Evolutionary conservation across 106 monocot species (phyloP), one percentile per base, ranked within the genome.

Genomic region (Ottelia alismoides): DNA sequence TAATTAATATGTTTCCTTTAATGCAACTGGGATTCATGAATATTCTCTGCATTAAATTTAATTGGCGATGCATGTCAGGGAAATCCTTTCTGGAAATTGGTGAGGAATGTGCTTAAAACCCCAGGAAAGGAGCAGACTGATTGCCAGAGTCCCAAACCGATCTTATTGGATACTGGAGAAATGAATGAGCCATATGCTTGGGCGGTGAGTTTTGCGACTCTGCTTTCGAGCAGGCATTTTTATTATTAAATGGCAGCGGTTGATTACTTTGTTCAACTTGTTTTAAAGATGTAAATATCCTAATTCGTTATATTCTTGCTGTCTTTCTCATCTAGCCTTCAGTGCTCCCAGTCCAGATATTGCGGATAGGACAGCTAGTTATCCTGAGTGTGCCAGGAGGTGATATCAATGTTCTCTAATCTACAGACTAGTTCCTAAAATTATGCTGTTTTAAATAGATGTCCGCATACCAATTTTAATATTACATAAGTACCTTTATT

Each of bases 371-470:
- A 3, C 87, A 93, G 53, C 57, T 93, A 44, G 75, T 88, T 58
- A 78, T 93, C 53, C 80, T 93, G 17, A 66, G 76, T 70, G 87
- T 93, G 53, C 93, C 93, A 52, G 77, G 87, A 83, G 93, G 93
- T 88, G n/a, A n/a, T n/a, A n/a, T n/a, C n/a, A n/a, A n/a, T n/a
- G n/a, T n/a, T n/a, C n/a, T n/a, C n/a, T n/a, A n/a, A n/a, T n/a
- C n/a, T n/a, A n/a, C n/a, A n/a, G n/a, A n/a, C n/a, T n/a, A n/a
- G n/a, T n/a, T n/a, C n/a, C n/a, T n/a, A n/a, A n/a, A n/a, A n/a
- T n/a, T n/a, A n/a, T n/a, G n/a, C n/a, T n/a, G n/a, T n/a, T n/a
- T n/a, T n/a, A n/a, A n/a, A n/a, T n/a, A n/a, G n/a, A n/a, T n/a
- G n/a, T n/a, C n/a, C n/a, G n/a, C n/a, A n/a, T n/a, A n/a, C n/a